These are phyloP conservation scores for Oenanthe javanica DNA, from an alignment of 140 eudicot genomes.

Conservation along the genomic window DNA sequence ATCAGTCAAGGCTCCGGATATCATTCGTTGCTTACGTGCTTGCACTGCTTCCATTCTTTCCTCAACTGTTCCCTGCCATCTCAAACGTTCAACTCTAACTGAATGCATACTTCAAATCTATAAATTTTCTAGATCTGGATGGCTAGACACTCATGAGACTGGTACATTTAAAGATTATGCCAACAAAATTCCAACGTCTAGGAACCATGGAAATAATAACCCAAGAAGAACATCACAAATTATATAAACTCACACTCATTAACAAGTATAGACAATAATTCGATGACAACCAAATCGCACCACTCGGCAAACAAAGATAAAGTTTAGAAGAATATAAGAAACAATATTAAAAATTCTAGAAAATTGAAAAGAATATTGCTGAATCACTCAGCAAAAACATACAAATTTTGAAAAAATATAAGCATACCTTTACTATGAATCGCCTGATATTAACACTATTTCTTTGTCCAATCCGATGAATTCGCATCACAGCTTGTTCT, in stretches of 20 bases:
- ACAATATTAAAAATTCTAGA: not conserved
- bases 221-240: not conserved
- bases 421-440: slow-evolving; percentile 78
- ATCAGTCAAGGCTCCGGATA: slow-evolving; percentile 94
- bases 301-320: not conserved
- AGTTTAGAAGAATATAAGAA: not conserved
- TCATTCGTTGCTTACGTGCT: slow-evolving; percentile 91
- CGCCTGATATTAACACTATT: slow-evolving; percentile 68
- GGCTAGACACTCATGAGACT: not conserved
- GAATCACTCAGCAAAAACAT: not conserved
- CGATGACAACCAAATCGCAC: not conserved
- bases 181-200: not conserved
- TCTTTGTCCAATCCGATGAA: slow-evolving; percentile 96
- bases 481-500: slow-evolving; percentile 99
- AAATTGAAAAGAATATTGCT: not conserved
- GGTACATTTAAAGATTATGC: not conserved
- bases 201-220: not conserved
- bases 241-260: not conserved
- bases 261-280: not conserved
- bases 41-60: slow-evolving; percentile 98
- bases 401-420: not conserved
- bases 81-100: not conserved
- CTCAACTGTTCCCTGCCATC: slow-evolving; percentile 81
- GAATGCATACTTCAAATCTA: not conserved
- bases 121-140: not conserved